A percentile compares a stretch with the other conserved stretches of the same genome.
These are phyloP conservation scores for Didymella keratinophila DNA, from an alignment of 2,329 filamentous ascomycete species.

Conservation along the genomic window DNA sequence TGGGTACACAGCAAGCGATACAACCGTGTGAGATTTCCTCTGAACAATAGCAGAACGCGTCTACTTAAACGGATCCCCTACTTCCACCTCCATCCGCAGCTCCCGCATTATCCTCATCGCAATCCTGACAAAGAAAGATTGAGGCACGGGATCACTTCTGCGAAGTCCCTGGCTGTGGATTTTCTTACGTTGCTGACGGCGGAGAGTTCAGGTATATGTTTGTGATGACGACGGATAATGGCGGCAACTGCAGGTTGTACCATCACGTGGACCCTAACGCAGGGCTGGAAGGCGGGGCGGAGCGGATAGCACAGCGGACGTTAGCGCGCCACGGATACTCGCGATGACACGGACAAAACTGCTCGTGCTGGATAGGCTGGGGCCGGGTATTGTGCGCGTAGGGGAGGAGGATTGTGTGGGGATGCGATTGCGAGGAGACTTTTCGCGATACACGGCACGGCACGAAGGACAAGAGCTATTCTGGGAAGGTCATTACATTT, in stretches of 20 bases:
- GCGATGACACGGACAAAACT: not conserved
- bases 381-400: conserved; percentile 4
- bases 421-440: not conserved
- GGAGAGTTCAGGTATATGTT: not conserved
- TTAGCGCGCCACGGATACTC: conserved; percentile 9
- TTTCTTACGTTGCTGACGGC: not conserved
- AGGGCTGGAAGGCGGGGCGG: not conserved
- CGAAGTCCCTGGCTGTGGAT: too few relatives aligned
- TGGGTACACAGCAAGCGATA: not conserved
- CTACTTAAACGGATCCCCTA: conserved; percentile 21
- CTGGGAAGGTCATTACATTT: not conserved
- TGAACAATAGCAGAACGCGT: not conserved
- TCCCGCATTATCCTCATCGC: conserved; percentile 34
- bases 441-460: not conserved
- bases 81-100: conserved; percentile 33
- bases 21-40: not conserved
- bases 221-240: not conserved
- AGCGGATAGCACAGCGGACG: conserved; percentile 10
- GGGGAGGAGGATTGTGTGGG: not conserved
- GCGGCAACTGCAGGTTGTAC: not conserved
- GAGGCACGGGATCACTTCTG: too few relatives aligned
- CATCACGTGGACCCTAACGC: not conserved
- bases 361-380: conserved; percentile 7
- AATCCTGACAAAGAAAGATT: not conserved
- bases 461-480: not conserved